Evolutionary conservation across 2,329 filamentous ascomycete species (phyloP).

Genomic region (Colletotrichum agaves): DNA sequence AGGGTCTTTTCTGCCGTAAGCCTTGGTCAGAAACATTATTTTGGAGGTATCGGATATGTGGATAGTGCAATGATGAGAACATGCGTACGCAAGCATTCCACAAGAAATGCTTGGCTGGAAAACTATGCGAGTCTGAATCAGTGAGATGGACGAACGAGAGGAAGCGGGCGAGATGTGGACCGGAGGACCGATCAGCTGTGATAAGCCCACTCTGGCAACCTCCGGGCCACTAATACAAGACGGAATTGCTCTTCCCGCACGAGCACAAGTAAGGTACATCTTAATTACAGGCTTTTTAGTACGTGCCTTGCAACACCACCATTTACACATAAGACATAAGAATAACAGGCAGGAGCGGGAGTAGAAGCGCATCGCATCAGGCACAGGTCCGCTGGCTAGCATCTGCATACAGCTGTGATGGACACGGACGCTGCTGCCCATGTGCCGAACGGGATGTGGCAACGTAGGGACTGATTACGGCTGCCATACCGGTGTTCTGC

Average conservation of each 20-base stretch:
- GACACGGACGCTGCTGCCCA: slow-evolving; percentile 18
- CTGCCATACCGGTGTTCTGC: not conserved
- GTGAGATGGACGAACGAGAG: slow-evolving; percentile 9
- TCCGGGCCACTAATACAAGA: not conserved
- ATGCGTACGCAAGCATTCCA: slow-evolving; percentile 35
- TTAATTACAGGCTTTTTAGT: no score
- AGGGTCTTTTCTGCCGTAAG: slow-evolving; percentile 27
- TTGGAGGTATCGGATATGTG: slow-evolving; percentile 12
- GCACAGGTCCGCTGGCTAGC: not conserved
- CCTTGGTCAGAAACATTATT: slow-evolving; percentile 32
- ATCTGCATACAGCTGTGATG: slow-evolving; percentile 8
- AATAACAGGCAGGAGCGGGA: not conserved
- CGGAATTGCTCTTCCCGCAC: not conserved
- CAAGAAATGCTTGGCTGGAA: slow-evolving; percentile 22
- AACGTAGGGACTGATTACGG: not conserved
- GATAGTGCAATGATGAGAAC: not conserved
- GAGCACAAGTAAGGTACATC: not conserved
- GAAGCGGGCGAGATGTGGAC: not conserved
- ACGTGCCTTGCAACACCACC: no score
- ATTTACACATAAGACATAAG: not conserved
- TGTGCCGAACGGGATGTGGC: not conserved
- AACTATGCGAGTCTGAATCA: not conserved
- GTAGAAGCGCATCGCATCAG: not conserved
- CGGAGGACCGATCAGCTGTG: slow-evolving; percentile 30
- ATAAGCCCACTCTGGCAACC: slow-evolving; percentile 1